Conservation (phyloP, 495 filamentous ascomycete species). For the Xanthoparmelia taractica region DNA sequence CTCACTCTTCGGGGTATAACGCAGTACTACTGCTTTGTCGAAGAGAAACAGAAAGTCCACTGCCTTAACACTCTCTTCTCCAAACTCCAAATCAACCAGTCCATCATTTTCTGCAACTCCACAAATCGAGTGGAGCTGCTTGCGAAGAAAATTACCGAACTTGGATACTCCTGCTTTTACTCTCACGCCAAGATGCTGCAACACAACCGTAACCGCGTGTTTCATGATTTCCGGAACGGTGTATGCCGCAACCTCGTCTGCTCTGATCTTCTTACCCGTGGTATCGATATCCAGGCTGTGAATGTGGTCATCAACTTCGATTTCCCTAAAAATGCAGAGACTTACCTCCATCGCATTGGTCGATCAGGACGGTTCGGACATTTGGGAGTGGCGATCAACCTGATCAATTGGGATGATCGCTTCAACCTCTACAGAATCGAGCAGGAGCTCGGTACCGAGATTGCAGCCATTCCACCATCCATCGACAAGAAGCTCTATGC, state of each 20-base stretch:
- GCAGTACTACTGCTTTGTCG: constrained; percentile 98
- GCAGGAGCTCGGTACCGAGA: constrained; percentile 93
- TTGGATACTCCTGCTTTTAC: constrained; percentile 99
- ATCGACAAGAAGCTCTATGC: constrained; percentile 99
- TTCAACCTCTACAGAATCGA: constrained; percentile 99
- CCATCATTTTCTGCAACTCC: constrained; percentile 99
- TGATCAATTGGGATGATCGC: constrained; percentile 98
- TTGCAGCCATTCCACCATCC: constrained; percentile 82
- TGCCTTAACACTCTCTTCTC: constrained; percentile 98
- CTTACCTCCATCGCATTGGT: constrained; percentile 97
- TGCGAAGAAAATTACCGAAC: constrained; percentile 98
- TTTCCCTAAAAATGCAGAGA: constrained; percentile 99
- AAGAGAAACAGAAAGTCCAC: constrained; percentile 99
- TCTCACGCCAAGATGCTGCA: constrained; percentile 99
- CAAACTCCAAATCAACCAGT: constrained; percentile 99
- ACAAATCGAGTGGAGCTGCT: constrained; percentile 95
- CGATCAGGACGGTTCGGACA: constrained; percentile 96
- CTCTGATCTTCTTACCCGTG: constrained; percentile 93
- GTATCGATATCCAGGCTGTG: constrained; percentile 99
- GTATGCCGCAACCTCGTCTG: constrained; percentile 97
- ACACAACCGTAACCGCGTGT: constrained; percentile 91
- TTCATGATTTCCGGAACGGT: constrained; percentile 98
- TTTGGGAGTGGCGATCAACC: constrained; percentile 93
- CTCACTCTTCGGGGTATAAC: constrained; percentile 96
- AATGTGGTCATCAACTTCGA: constrained; percentile 99